Conservation (phyloP, 768 basidiomycete species). For the Naganishia vishniacii region DNA sequence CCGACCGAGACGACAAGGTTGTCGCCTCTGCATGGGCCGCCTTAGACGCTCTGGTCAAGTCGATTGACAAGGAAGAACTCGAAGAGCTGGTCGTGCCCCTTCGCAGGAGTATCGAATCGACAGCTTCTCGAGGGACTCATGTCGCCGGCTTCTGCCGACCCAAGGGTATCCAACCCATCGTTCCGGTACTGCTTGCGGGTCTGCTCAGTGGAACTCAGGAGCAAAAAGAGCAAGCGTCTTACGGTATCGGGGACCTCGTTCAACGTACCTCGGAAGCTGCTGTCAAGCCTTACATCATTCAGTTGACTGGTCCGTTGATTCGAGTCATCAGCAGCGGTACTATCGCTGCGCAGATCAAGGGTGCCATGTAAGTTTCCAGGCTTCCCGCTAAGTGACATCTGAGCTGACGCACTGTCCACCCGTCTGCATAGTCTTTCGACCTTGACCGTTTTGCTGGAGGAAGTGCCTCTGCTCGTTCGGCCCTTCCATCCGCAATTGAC, state of each 20-base stretch:
- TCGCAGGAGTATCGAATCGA: slow-evolving; percentile 76
- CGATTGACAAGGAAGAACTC: slow-evolving; percentile 83
- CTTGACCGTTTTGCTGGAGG: slow-evolving; percentile 73
- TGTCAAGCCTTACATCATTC: slow-evolving; percentile 92
- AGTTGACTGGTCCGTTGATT: slow-evolving; percentile 91
- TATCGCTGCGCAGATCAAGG: slow-evolving; percentile 88
- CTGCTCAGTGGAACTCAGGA: slow-evolving; percentile 92
- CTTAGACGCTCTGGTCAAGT: slow-evolving; percentile 81
- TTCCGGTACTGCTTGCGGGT: slow-evolving; percentile 84
- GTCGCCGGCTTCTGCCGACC: slow-evolving; percentile 76
- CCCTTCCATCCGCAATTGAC: slow-evolving; percentile 99
- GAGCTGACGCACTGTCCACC: not conserved
- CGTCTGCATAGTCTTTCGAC: slow-evolving; percentile 57
- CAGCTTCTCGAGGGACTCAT: slow-evolving; percentile 66
- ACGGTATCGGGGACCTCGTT: slow-evolving; percentile 92
- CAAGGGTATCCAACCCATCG: slow-evolving; percentile 75
- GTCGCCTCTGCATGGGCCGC: slow-evolving; percentile 71
- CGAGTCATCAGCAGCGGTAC: slow-evolving; percentile 72
- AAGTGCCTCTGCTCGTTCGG: slow-evolving; percentile 81
- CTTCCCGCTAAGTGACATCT: not conserved
- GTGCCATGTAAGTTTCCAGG: slow-evolving; percentile 59
- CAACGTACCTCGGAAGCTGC: slow-evolving; percentile 74
- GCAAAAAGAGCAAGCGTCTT: slow-evolving; percentile 80
- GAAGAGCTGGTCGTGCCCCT: slow-evolving; percentile 85
- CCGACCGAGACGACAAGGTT: slow-evolving; percentile 61